These are phyloP conservation scores for Salvia splendens DNA, from an alignment of 257 asterid genomes.

Conservation along the genomic window DNA sequence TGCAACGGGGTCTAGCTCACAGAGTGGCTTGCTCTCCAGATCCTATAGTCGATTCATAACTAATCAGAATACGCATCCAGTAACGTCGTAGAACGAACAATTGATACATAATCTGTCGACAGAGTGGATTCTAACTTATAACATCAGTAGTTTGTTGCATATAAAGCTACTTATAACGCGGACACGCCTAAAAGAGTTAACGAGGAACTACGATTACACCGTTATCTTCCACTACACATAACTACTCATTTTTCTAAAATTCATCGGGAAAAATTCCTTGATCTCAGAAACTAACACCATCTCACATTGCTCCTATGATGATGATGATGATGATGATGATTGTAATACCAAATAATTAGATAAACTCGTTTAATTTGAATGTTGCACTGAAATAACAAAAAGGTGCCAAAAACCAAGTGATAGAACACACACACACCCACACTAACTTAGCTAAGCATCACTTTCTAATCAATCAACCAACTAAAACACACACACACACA, in stretches of 20 bases:
- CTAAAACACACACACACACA: neutral
- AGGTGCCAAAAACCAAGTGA: constrained; percentile 13
- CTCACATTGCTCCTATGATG: constrained; percentile 3
- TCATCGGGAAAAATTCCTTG: neutral
- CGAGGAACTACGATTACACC: neutral
- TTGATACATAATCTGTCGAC: neutral
- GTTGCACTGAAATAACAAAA: neutral
- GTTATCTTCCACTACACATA: neutral
- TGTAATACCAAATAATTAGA: neutral
- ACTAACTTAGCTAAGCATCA: constrained; percentile 1
- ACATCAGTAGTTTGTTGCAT: neutral
- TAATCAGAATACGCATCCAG: neutral
- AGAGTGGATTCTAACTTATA: neutral
- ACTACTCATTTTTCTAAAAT: neutral
- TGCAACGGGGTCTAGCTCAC: constrained; percentile 51
- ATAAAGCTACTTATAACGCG: neutral
- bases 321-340: neutral
- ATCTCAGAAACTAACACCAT: neutral
- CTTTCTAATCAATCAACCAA: neutral
- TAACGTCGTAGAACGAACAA: neutral
- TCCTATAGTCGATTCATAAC: constrained; percentile 46
- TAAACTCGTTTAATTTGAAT: neutral
- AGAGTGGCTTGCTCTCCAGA: constrained; percentile 46
- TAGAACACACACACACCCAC: constrained; percentile 5
- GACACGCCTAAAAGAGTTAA: neutral